phyloP scores from a whole-genome alignment of 768 basidiomycete genomes.

The Termitomyces sp. region DNA sequence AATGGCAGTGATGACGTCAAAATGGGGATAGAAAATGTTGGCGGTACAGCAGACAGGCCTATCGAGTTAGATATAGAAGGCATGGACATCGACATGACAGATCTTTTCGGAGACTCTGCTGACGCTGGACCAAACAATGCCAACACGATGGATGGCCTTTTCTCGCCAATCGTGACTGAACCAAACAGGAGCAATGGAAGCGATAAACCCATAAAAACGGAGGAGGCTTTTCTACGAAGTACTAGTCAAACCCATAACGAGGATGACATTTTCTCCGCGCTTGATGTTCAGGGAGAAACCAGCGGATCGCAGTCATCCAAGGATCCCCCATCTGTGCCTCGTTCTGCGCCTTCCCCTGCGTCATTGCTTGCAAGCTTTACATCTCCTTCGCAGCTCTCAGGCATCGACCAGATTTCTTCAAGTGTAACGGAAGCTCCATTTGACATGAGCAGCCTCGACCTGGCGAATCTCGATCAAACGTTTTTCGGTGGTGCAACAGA shows the following conservation, averaged over 20 bases:
- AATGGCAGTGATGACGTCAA: constrained; percentile 17
- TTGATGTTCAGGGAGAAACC: constrained; percentile 16
- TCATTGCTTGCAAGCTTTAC: constrained; percentile 41
- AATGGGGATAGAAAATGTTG: constrained; percentile 31
- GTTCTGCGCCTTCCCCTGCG: constrained; percentile 31
- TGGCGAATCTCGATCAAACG: constrained; percentile 35
- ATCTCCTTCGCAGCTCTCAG: constrained; percentile 21
- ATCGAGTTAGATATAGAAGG: constrained; percentile 73
- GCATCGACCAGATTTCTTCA: constrained; percentile 16
- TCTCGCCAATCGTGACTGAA: constrained; percentile 38
- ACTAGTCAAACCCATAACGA: constrained; percentile 15
- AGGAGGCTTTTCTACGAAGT: constrained; percentile 32
- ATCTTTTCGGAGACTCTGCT: constrained; percentile 48
- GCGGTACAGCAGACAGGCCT: constrained; percentile 72
- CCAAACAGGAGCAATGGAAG: constrained; percentile 8
- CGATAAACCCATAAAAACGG: constrained; percentile 14
- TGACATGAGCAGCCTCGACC: constrained; percentile 43
- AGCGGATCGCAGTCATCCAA: constrained; percentile 10
- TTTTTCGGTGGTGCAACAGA: constrained; percentile 34
- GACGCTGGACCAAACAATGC: constrained; percentile 29
- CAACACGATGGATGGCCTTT: constrained; percentile 40
- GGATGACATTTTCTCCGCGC: constrained; percentile 29
- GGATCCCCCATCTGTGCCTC: constrained; percentile 10
- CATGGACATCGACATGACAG: constrained; percentile 59
- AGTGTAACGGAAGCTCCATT: constrained; percentile 27